phyloP scores from a whole-genome alignment of 345 rosid genomes.

The Viola odorata region DNA sequence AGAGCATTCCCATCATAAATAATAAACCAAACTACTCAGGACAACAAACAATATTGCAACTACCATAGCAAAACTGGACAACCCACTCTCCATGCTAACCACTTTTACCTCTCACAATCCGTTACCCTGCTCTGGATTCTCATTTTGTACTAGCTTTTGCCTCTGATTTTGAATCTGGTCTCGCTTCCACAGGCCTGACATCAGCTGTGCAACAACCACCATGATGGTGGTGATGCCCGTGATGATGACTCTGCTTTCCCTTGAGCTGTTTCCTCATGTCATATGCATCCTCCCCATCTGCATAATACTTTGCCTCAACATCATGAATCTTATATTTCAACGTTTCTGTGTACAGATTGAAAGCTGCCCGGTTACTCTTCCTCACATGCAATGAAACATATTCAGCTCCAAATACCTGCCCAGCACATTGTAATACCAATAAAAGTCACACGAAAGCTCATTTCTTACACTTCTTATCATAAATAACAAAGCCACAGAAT shows the following conservation, averaged over 20 bases:
- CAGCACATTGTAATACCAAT: slow-evolving; percentile 3
- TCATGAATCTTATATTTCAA: slow-evolving; percentile 85
- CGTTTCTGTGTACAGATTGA: slow-evolving; percentile 81
- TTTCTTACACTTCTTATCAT: no score
- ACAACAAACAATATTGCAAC: slow-evolving; percentile 2
- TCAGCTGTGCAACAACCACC: slow-evolving; percentile 82
- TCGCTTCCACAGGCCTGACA: slow-evolving; percentile 28
- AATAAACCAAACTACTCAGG: slow-evolving; percentile 6
- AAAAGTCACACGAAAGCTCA: background rate
- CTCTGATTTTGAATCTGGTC: slow-evolving; percentile 45
- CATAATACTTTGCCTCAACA: slow-evolving; percentile 94
- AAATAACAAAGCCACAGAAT: no score
- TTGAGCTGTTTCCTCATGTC: slow-evolving; percentile 95
- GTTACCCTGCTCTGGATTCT: slow-evolving; percentile 29
- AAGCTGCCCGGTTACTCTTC: slow-evolving; percentile 95
- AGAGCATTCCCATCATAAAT: slow-evolving; percentile 9
- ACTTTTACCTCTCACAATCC: slow-evolving; percentile 15
- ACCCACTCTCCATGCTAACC: slow-evolving; percentile 7
- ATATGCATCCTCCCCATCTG: slow-evolving; percentile 98
- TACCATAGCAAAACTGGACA: background rate
- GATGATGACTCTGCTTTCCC: slow-evolving; percentile 72
- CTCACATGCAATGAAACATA: slow-evolving; percentile 92
- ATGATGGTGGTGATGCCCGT: slow-evolving; percentile 60
- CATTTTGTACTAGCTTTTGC: slow-evolving; percentile 42
- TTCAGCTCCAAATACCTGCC: slow-evolving; percentile 83